Percentiles rank a stretch among this genome's conserved stretches.
Evolutionary conservation across 257 asterid genomes (phyloP).

Genomic region (Marsdenia floribunda): DNA sequence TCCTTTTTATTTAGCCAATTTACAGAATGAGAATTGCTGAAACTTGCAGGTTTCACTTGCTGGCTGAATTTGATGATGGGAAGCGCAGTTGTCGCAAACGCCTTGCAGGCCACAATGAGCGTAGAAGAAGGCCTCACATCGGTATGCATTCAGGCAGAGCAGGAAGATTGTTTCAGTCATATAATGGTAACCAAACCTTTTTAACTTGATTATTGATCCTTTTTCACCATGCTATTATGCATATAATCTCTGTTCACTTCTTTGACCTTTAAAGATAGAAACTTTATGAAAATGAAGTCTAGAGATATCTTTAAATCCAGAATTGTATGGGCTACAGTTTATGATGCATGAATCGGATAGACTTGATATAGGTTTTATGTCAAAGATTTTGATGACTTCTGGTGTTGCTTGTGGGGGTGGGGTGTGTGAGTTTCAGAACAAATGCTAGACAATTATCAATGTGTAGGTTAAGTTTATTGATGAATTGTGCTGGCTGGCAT

Average conservation of each 20-base stretch:
- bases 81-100: conserved; percentile 50
- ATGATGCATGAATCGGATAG: neutral
- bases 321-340: neutral
- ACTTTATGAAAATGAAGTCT: too few species aligned
- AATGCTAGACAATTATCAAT: neutral
- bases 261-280: neutral
- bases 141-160: conserved; percentile 20
- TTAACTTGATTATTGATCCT: neutral
- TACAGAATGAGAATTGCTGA: neutral
- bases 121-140: conserved; percentile 36
- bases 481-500: neutral
- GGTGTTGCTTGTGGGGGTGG: neutral
- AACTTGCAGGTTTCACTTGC: conserved; percentile 33
- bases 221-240: neutral
- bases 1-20: conserved; percentile 1
- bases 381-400: neutral
- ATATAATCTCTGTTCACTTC: neutral
- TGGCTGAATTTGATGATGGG: conserved; percentile 50
- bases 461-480: neutral
- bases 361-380: neutral
- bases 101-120: conserved; percentile 47
- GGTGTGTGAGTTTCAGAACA: too few species aligned
- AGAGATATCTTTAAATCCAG: neutral
- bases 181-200: conserved; percentile 14
- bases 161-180: conserved; percentile 22